These are phyloP conservation scores for Sugiyamaella qingdaonensis DNA, from an alignment of 805 yeast genomes.

Conservation along the genomic window DNA sequence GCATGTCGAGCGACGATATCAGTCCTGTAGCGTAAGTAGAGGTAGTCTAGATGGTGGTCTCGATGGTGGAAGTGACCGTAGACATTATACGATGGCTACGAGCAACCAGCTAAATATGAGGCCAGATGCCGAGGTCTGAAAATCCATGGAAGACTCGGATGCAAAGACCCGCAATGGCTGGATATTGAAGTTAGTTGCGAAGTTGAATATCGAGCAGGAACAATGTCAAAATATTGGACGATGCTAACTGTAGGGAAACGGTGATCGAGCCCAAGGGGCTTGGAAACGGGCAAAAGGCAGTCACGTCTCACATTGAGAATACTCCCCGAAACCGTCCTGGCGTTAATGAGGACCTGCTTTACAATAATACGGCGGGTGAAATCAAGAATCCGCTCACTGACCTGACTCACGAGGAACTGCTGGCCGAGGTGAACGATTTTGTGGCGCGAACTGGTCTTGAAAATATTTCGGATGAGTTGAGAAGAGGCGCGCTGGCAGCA, in stretches of 20 bases:
- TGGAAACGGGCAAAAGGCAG: neutral
- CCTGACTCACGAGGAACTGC: slow-evolving; percentile 23
- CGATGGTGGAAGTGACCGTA: too few relatives aligned
- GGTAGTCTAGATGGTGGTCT: too few relatives aligned
- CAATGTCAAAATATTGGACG: too few relatives aligned
- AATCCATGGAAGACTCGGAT: too few relatives aligned
- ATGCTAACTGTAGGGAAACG: too few relatives aligned
- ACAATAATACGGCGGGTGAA: neutral
- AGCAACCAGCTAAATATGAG: too few relatives aligned
- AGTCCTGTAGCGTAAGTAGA: slow-evolving; percentile 1
- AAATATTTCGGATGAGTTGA: slow-evolving; percentile 23
- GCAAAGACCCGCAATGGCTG: too few relatives aligned
- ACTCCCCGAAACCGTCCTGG: neutral
- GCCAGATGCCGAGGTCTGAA: too few relatives aligned
- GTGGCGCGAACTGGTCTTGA: slow-evolving; percentile 21
- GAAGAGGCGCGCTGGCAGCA: slow-evolving; percentile 55
- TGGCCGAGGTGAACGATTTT: slow-evolving; percentile 24
- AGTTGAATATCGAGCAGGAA: too few relatives aligned
- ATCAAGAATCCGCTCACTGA: slow-evolving; percentile 24
- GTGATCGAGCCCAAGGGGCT: too few relatives aligned
- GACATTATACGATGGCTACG: too few relatives aligned
- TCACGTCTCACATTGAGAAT: neutral
- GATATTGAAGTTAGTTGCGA: too few relatives aligned
- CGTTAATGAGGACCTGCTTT: neutral
- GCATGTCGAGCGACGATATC: neutral